Conservation (phyloP, 1,284 basidiomycete genomes). For the Sanghuangporus weigelae region DNA sequence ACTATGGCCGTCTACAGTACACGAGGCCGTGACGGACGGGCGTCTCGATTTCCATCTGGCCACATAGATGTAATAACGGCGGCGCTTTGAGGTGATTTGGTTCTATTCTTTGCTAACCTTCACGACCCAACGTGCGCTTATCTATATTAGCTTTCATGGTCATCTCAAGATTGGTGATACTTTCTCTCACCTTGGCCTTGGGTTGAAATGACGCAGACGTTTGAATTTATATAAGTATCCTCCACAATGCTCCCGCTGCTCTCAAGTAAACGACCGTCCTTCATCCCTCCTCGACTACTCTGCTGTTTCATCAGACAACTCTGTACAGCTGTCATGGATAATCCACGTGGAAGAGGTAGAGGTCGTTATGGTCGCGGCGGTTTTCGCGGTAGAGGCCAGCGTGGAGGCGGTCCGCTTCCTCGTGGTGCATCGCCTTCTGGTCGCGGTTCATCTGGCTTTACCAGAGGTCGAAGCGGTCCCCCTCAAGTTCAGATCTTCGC, state of each 20-base stretch:
- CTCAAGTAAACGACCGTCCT: neutral
- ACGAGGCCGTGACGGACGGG: no score
- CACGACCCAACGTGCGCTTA: no score
- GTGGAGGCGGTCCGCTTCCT: neutral
- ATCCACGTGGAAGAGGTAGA: constrained; percentile 1
- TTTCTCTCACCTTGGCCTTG: no score
- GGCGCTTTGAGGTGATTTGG: neutral
- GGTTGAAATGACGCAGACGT: no score
- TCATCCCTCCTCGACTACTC: neutral
- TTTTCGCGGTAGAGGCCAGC: neutral
- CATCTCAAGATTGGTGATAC: no score
- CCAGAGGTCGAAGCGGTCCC: constrained; percentile 4
- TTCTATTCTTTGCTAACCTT: neutral
- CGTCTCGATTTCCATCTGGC: no score
- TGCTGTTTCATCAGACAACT: neutral
- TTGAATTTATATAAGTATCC: neutral
- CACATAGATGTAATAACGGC: neutral
- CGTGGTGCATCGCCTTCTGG: neutral
- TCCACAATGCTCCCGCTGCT: neutral
- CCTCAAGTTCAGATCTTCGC: constrained; percentile 7
- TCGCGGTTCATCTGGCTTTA: neutral
- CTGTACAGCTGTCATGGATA: neutral
- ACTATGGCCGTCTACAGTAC: no score
- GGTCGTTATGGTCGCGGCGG: neutral
- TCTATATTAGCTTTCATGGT: no score